phyloP scores from a whole-genome alignment of 2,329 filamentous ascomycete species.

The Clarireedia monteithiana region DNA sequence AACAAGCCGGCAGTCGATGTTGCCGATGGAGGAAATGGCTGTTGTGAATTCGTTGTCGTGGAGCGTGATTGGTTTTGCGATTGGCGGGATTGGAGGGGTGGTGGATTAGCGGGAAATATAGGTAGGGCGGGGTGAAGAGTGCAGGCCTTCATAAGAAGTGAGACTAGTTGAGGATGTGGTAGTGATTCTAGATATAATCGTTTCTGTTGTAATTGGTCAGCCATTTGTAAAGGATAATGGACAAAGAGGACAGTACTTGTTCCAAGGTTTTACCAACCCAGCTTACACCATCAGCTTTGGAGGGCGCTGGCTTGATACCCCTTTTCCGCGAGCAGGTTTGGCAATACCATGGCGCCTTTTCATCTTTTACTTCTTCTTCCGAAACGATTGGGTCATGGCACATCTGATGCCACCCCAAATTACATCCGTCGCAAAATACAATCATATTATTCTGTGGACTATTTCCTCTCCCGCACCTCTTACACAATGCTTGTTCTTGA shows the following conservation, averaged over 20 bases:
- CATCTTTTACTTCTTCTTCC: conserved; percentile 58
- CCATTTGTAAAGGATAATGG: conserved; percentile 7
- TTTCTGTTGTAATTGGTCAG: conserved; percentile 37
- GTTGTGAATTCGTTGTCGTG: conserved; percentile 19
- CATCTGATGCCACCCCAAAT: conserved; percentile 70
- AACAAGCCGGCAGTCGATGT: conserved; percentile 29
- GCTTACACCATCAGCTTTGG: conserved; percentile 22
- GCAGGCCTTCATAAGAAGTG: conserved; percentile 54
- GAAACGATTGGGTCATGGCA: conserved; percentile 71
- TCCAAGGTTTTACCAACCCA: conserved; percentile 30
- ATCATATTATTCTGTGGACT: conserved; percentile 71
- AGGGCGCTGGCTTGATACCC: conserved; percentile 33
- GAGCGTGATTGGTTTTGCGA: conserved; percentile 12
- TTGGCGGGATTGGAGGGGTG: conserved; percentile 6
- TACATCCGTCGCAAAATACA: conserved; percentile 80
- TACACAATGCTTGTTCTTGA: conserved; percentile 56
- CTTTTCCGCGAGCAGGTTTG: conserved; percentile 47
- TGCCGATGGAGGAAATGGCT: conserved; percentile 28
- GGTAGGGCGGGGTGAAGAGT: conserved; percentile 56
- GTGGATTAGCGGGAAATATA: conserved; percentile 43
- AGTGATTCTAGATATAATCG: conserved; percentile 55
- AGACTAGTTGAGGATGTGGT: conserved; percentile 53
- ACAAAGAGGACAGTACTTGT: conserved; percentile 28
- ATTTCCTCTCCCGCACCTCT: conserved; percentile 62
- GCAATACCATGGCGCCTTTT: conserved; percentile 67